Base-by-base conservation (phyloP, 2,329 filamentous ascomycete species). In the Penicillium glabrum region DNA sequence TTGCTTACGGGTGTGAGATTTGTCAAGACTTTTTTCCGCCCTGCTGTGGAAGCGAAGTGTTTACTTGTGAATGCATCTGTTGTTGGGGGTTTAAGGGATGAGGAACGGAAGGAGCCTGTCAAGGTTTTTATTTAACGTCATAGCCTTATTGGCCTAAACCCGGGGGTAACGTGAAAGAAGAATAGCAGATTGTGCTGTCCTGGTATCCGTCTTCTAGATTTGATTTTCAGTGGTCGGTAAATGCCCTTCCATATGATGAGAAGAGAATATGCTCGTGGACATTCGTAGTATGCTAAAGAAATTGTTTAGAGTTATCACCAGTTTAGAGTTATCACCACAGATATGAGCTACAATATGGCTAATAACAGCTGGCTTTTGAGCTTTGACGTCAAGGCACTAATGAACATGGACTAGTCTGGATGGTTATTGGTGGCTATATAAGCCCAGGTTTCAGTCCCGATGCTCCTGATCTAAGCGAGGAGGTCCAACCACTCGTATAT, bases 61-160 rank as follows among this genome's bases (percentile, higher is more conserved):
- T 46, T 63, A 46, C 62, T 69, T 41, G 60, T 69, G 8, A 67
- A 63, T 46, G 14, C 64, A 5, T 39, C 63, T 5, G 61, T 64
- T 2, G 53, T 62, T 50, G 60, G 52, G 21, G 64, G 61, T 1
- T 46, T 65, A 16, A 50, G 58, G 21, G 64, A 68, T 57, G 26
- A 61, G 48, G 57, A 66, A 48, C 51, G 57, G 1, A 63, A 16
- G 11, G 2, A 41, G 8, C 33, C 33, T 5, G 11, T 50, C 13
- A 49, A 37, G 37, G 29, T 37, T 7, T 23, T 37, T 31, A 21
- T 44, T 73, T 53, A 64, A 74, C 52, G 53, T 81, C 13, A 31
- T 13, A 31, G 11, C 1, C 11, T 31, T 31, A 1, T 11, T 31
- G 11, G 13, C 11, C 29, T 26, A 26, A 8, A 26, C 2, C 26